Conservation (phyloP, 352 stramenopile species). For the Albugo laibachii region DNA sequence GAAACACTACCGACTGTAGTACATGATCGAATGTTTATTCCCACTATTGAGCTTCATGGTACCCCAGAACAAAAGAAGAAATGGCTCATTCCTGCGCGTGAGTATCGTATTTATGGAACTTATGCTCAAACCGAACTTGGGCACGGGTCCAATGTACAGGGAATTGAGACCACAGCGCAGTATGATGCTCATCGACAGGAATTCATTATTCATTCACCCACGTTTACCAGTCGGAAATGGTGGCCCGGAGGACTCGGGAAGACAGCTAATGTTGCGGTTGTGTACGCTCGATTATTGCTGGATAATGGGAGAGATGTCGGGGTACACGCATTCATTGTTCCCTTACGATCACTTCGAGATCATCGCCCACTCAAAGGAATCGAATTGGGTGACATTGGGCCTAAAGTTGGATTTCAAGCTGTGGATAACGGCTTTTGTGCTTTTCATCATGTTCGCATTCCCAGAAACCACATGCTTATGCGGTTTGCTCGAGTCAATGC, state of each 20-base stretch:
- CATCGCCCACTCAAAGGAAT: slow-evolving; percentile 27
- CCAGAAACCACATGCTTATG: slow-evolving; percentile 53
- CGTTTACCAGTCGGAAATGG: slow-evolving; percentile 89
- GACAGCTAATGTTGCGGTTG: slow-evolving; percentile 91
- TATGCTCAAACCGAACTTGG: slow-evolving; percentile 87
- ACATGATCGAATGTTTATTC: slow-evolving; percentile 70
- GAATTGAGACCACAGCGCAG: slow-evolving; percentile 90
- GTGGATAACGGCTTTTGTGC: slow-evolving; percentile 66
- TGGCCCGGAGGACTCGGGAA: slow-evolving; percentile 86
- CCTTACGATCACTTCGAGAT: slow-evolving; percentile 74
- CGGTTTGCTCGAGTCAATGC: slow-evolving; percentile 42
- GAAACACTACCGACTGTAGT: slow-evolving; percentile 7
- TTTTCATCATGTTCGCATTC: slow-evolving; percentile 54
- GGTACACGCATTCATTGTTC: slow-evolving; percentile 93
- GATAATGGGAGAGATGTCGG: slow-evolving; percentile 35
- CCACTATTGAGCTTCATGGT: slow-evolving; percentile 46
- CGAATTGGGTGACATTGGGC: slow-evolving; percentile 39
- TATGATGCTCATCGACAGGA: slow-evolving; percentile 78
- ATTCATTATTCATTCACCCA: slow-evolving; percentile 92
- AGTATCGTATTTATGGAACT: slow-evolving; percentile 62
- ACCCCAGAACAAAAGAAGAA: slow-evolving; percentile 63
- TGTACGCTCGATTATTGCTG: slow-evolving; percentile 75
- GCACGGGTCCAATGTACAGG: slow-evolving; percentile 69
- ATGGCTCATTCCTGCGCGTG: slow-evolving; percentile 55
- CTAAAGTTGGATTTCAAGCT: slow-evolving; percentile 50